Base-by-base conservation (phyloP, 139 green algal genomes). In the Nannochloris sp. region DNA sequence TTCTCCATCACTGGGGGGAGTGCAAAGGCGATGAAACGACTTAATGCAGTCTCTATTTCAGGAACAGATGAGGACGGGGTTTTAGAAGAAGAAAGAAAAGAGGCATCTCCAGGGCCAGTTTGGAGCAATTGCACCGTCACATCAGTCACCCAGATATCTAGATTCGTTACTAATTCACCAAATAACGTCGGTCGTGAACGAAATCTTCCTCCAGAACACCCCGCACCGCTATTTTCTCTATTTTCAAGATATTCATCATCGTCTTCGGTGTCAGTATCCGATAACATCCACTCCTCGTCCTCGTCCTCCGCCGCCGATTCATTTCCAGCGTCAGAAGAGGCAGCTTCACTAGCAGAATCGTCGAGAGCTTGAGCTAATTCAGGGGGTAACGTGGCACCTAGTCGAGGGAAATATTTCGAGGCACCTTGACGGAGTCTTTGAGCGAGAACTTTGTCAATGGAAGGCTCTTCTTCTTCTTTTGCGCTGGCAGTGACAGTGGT, bases 121-220 rank as follows among this genome's bases (percentile, higher is more conserved):
- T 13, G 19, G 25, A 71, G 31, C 2, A 46, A 44, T 6, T 33
- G 10, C 14, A 63, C 39, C 1, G 70, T 73, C 15, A 44, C 39
- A 25, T 64, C 38, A 3, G 63, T 73, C 7, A 72, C 33, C 70
- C 70, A 77, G 4, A 48, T 39, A 61, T 77, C 70, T 45, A 77
- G 30, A 39, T 68, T 54, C 0, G 70, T 56, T 36, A 73, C 66
- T 3, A 77, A 33, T 31, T 42, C 64, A 27, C 60, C 63, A 34
- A 77, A 77, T 27, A 73, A 73, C n/a, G 70, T 57, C 25, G 10
- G 31, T 19, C 33, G 47, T 23, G 24, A 57, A 57, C 13, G 24
- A 0, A 57, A 12, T 36, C 47, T 15, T 57, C 47, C 23, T 57
- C 47, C 1, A 25, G 33, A 4, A 15, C n/a, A 57, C 9, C 24